Evolutionary conservation across 345 rosid genomes (phyloP), one percentile per base, ranked within the genome.

Genomic region (Balakata baccata): DNA sequence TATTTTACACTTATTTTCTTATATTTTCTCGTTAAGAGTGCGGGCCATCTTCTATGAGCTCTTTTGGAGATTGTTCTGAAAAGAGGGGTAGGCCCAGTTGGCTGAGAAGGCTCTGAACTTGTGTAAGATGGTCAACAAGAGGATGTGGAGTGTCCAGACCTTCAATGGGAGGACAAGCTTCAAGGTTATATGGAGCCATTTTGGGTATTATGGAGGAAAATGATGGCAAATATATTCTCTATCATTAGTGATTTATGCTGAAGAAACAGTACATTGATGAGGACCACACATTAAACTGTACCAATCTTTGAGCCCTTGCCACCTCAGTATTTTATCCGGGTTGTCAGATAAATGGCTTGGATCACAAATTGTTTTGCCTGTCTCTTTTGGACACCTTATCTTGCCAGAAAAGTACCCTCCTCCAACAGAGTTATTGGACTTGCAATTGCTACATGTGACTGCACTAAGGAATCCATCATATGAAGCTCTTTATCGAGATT

Each of bases 141-240:
- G 98, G 80, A 95, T 92, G 93, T 92, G 99, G 99, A 89, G 90
- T 82, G 96, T 92, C 80, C 98, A 94, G 69, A 92, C 97, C 47
- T 92, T 72, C 92, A 81, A 79, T 92, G 97, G 99, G 99, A 95
- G 70, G 99, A 92, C 76, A 92, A 86, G 81, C 80, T 88, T 81
- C 98, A 92, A 81, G 97, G 94, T 22, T 91, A 85, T 81, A 96
- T 92, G 80, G 98, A 95, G 84, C 97, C 97, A 51, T 92, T 92
- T 85, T 95, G 98, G 99, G 87, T 95, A 85, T 89, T 59, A 92
- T 92, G 84, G 97, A 92, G 85, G 99, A 95, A 80, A 95, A 91
- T 62, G 94, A 91, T 78, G 92, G 97, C 17, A 97, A 95, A 76
- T 84, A 84, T 75, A 86, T 95, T 73, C 97, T 95, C 75, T 96